Evolutionary conservation across 306 rosid species (phyloP), one percentile per base, ranked within the genome.

Genomic region (Betula pendula): DNA sequence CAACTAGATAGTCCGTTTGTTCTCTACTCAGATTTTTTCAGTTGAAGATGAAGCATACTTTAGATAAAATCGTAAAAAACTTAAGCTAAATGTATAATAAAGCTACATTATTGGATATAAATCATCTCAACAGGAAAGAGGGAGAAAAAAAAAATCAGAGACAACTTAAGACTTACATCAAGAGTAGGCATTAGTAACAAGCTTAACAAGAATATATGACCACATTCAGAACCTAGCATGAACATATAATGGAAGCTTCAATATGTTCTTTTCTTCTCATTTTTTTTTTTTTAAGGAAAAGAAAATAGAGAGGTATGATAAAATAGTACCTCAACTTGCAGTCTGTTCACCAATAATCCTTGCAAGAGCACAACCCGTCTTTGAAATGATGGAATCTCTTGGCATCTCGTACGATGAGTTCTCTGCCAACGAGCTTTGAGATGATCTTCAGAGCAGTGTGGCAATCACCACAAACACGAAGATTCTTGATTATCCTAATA

Each of bases 401-500:
- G 2, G 86, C 88, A 72, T 85, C 86, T 50, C 86, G 71, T 45
- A 82, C 72, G 73, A 85, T 62, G 55, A 85, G 81, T 70, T 79
- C 82, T 76, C 88, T 81, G 40, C 88, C 88, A 55, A 85, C 88
- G 68, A 85, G 72, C 77, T 81, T 85, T 73, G 88, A 85, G 50
- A 85, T 82, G 71, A 85, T 85, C 85, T 85, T 81, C 47, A 85
- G 42, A 33, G 81, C 85, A 33, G 75, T 81, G 70, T 85, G 88
- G 49, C 88, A 85, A 79, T 81, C 88, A n/a, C 84, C 88, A 79
- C 85, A 85, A 81, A 85, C 76, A 75, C 97, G 96, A 59, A 92
- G 97, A 75, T 90, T 92, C 86, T 92, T 92, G 58, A 92, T 90
- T 43, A 92, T 84, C 79, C 97, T 89, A 48, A 92, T 83, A 12